Conservation (phyloP, 192 early-diverging fungal genomes). For the Funneliformis mosseae region DNA sequence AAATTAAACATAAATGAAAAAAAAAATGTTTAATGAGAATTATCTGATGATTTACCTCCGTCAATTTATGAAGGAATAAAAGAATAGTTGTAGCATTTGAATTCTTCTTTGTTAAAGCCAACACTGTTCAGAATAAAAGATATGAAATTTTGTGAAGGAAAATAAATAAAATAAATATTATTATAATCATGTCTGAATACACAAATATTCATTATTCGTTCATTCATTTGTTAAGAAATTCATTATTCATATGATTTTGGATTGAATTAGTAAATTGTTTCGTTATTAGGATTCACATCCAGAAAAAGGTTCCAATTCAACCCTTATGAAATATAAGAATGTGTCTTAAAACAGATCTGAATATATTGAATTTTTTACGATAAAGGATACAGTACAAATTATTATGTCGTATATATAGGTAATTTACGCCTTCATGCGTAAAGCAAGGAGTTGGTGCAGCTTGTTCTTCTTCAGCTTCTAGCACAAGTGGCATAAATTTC, state of each 20-base stretch:
- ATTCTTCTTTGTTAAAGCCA: constrained; percentile 96
- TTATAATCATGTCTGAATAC: too few relatives aligned
- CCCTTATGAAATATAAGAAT: not conserved
- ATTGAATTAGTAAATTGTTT: too few relatives aligned
- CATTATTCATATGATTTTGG: not conserved
- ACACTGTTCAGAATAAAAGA: constrained; percentile 54
- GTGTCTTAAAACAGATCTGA: too few relatives aligned
- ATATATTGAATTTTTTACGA: not conserved
- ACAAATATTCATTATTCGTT: too few relatives aligned
- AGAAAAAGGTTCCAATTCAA: not conserved
- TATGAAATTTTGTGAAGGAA: constrained; percentile 5
- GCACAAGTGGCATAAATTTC: constrained; percentile 95
- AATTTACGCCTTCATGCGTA: constrained; percentile 94
- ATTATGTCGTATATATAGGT: constrained; percentile 93
- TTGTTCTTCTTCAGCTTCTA: constrained; percentile 93
- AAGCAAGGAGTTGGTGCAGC: constrained; percentile 86
- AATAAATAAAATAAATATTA: not conserved
- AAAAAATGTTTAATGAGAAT: too few relatives aligned
- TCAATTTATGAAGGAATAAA: constrained; percentile 91
- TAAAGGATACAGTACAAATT: constrained; percentile 84
- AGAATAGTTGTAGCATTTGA: constrained; percentile 96
- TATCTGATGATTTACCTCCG: constrained; percentile 28
- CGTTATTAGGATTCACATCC: too few relatives aligned
- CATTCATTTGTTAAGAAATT: too few relatives aligned
- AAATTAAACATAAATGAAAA: too few relatives aligned